Conservation (phyloP, 768 basidiomycete species). For the Neoboletus subvelutipes region DNA sequence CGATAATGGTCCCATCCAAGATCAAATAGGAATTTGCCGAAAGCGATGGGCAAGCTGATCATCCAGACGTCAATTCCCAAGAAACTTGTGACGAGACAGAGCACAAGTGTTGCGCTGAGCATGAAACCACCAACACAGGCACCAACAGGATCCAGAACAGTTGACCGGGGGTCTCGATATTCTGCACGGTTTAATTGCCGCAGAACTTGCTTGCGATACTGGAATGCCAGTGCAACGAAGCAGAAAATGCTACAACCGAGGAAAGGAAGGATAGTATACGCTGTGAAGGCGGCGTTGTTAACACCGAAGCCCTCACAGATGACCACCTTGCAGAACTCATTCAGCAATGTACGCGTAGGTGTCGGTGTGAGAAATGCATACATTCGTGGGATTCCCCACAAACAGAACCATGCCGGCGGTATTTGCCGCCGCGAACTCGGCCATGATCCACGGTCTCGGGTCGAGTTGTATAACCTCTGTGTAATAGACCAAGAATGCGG, state of each 20-base stretch:
- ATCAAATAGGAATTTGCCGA: constrained; percentile 70
- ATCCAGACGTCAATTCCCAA: constrained; percentile 79
- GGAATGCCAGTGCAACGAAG: constrained; percentile 54
- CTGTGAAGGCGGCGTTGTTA: constrained; percentile 76
- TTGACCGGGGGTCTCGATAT: constrained; percentile 52
- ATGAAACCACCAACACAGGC: constrained; percentile 73
- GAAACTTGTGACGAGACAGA: constrained; percentile 75
- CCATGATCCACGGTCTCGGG: constrained; percentile 67
- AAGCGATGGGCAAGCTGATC: constrained; percentile 80
- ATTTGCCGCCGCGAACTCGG: constrained; percentile 78
- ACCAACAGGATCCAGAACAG: constrained; percentile 70
- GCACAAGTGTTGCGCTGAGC: constrained; percentile 61
- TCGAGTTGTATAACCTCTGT: constrained; percentile 56
- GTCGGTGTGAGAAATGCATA: constrained; percentile 8
- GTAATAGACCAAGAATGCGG: constrained; percentile 87
- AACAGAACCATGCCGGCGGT: constrained; percentile 75
- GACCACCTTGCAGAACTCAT: constrained; percentile 45
- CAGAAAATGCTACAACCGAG: constrained; percentile 63
- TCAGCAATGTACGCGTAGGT: not conserved
- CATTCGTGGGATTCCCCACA: constrained; percentile 91
- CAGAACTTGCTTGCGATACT: constrained; percentile 60
- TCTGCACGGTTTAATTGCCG: constrained; percentile 37
- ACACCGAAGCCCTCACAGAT: constrained; percentile 84
- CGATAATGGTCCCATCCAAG: constrained; percentile 56
- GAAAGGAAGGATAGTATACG: constrained; percentile 82